These are phyloP conservation scores for Novymonas esmeraldas DNA, from an alignment of 208 protist species.

Conservation along the genomic window DNA sequence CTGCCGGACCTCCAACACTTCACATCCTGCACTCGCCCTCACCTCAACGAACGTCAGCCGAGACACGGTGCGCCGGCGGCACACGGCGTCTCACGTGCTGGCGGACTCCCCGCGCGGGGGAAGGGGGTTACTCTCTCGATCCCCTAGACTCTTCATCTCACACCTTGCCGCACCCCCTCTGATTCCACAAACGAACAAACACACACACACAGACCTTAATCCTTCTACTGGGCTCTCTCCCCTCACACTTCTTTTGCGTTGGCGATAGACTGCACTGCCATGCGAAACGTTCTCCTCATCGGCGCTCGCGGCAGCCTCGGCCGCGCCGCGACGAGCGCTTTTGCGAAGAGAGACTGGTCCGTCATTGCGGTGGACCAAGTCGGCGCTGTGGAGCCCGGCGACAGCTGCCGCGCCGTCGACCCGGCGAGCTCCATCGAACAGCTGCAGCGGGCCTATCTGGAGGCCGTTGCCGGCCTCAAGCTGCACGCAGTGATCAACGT, in stretches of 20 bases:
- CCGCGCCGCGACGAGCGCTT: slow-evolving; percentile 31
- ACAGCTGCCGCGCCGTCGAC: slow-evolving; percentile 17
- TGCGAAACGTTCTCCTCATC: slow-evolving; percentile 36
- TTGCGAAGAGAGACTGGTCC: slow-evolving; percentile 28
- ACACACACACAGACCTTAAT: too few species aligned
- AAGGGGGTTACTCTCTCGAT: too few species aligned
- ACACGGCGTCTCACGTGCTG: too few species aligned
- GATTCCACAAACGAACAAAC: too few species aligned
- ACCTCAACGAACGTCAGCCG: too few species aligned
- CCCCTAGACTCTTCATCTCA: too few species aligned
- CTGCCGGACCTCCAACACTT: too few species aligned
- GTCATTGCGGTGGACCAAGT: slow-evolving; percentile 19
- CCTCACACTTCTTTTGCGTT: background rate
- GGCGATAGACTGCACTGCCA: background rate
- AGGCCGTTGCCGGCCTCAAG: slow-evolving; percentile 16
- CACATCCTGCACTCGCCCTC: too few species aligned
- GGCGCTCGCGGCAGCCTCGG: slow-evolving; percentile 57
- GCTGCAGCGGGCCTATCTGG: slow-evolving; percentile 30
- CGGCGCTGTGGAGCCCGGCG: background rate
- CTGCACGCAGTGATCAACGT: slow-evolving; percentile 83
- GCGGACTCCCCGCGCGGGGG: too few species aligned
- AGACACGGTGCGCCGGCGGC: too few species aligned
- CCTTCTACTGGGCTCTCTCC: too few species aligned
- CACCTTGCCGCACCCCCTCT: too few species aligned
- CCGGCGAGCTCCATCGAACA: slow-evolving; percentile 35